A percentile compares a stretch with the other conserved stretches of the same genome.
phyloP scores from a whole-genome alignment of 805 yeast species.

The Saturnispora sanitii region DNA sequence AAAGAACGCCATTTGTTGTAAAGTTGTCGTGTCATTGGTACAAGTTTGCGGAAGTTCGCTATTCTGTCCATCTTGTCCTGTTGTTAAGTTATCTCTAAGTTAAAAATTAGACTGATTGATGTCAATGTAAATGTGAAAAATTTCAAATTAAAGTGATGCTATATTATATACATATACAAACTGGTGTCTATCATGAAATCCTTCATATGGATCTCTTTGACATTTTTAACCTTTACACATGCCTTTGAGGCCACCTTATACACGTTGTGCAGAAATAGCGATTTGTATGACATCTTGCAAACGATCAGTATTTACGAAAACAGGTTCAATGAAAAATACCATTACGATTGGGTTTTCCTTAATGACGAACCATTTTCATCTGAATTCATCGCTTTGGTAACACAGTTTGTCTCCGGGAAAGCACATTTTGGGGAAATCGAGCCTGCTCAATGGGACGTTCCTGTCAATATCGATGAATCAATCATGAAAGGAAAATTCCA shows the following conservation, averaged over 20 bases:
- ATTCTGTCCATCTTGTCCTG: constrained; percentile 24
- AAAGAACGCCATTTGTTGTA: constrained; percentile 51
- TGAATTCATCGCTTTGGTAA: constrained; percentile 41
- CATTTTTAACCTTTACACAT: not conserved
- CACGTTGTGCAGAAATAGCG: constrained; percentile 61
- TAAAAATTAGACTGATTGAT: no score
- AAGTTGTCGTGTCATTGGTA: constrained; percentile 40
- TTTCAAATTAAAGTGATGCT: no score
- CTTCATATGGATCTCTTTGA: not conserved
- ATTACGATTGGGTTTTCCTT: constrained; percentile 73
- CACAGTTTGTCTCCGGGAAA: constrained; percentile 46
- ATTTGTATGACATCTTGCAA: constrained; percentile 44
- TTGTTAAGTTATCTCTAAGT: not conserved
- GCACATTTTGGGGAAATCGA: constrained; percentile 57
- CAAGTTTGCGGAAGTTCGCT: constrained; percentile 27
- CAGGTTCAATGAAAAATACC: constrained; percentile 50
- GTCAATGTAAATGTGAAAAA: no score
- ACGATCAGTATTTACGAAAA: constrained; percentile 57
- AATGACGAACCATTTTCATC: constrained; percentile 58
- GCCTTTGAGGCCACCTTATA: constrained; percentile 50
- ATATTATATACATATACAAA: no score
- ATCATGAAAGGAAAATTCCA: constrained; percentile 17
- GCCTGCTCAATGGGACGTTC: constrained; percentile 58
- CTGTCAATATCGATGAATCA: constrained; percentile 27
- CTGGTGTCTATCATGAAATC: no score